Evolutionary conservation across 1,284 basidiomycete genomes (phyloP).

Genomic region (Puccinia hordei): DNA sequence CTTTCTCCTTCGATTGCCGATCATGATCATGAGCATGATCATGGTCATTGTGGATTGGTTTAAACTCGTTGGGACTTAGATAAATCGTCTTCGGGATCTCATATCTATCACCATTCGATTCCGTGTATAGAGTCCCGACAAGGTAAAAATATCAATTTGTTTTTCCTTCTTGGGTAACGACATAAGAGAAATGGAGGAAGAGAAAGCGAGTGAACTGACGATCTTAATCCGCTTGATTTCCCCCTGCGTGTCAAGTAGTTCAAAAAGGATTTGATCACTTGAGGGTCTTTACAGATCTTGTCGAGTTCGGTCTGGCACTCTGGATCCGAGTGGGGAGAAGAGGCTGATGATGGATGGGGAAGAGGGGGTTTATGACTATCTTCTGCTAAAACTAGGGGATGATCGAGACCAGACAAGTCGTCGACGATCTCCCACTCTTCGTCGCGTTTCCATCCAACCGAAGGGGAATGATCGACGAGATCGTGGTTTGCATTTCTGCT

Average conservation of each 20-base stretch:
- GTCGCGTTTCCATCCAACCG: background rate
- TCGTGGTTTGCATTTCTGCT: background rate
- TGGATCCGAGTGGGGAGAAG: background rate
- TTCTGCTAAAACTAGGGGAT: background rate
- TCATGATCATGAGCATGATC: too few relatives aligned
- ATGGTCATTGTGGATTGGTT: background rate
- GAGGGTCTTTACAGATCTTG: conserved; percentile 20
- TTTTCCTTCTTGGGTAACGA: too few relatives aligned
- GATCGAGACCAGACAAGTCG: background rate
- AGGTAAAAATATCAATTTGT: too few relatives aligned
- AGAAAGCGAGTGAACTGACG: background rate
- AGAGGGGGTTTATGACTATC: background rate
- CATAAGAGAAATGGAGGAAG: too few relatives aligned
- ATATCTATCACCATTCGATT: background rate
- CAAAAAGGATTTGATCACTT: conserved; percentile 32
- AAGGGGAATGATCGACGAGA: background rate
- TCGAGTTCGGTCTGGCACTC: background rate
- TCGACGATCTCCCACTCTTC: conserved; percentile 3
- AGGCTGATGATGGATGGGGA: background rate
- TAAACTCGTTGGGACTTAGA: background rate
- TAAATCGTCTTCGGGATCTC: conserved; percentile 4
- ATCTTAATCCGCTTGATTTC: conserved; percentile 20
- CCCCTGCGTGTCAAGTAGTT: background rate
- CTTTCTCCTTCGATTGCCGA: too few relatives aligned
- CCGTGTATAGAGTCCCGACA: background rate